These are phyloP conservation scores for Claviceps lovelessii DNA, from an alignment of 2,329 filamentous ascomycete species.

Conservation along the genomic window DNA sequence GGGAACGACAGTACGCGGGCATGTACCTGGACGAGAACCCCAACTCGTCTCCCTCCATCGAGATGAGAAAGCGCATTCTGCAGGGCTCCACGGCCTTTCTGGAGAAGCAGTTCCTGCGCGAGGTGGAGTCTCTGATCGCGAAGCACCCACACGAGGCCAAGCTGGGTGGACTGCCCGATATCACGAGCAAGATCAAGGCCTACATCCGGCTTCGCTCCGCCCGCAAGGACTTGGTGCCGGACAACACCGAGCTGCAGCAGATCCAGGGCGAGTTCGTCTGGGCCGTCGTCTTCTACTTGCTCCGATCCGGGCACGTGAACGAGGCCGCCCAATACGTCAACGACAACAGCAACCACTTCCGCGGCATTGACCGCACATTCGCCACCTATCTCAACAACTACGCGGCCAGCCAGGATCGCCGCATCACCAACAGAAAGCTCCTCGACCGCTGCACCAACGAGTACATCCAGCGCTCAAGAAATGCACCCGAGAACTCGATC, in stretches of 20 bases:
- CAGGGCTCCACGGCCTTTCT: slow-evolving; percentile 66
- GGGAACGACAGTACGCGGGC: slow-evolving; percentile 60
- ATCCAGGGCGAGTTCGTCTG: slow-evolving; percentile 76
- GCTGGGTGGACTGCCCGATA: slow-evolving; percentile 75
- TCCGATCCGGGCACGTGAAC: slow-evolving; percentile 68
- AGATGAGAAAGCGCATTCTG: slow-evolving; percentile 65
- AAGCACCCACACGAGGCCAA: slow-evolving; percentile 82
- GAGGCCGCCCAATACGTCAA: slow-evolving; percentile 83
- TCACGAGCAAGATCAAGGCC: slow-evolving; percentile 80
- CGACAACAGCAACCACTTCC: slow-evolving; percentile 64
- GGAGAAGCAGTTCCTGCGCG: slow-evolving; percentile 65
- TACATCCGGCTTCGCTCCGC: slow-evolving; percentile 72
- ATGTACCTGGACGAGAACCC: slow-evolving; percentile 64
- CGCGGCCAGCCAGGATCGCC: slow-evolving; percentile 58
- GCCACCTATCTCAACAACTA: slow-evolving; percentile 77
- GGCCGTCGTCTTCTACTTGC: slow-evolving; percentile 84
- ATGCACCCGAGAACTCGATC: slow-evolving; percentile 72
- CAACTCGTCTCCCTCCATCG: slow-evolving; percentile 47
- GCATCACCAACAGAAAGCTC: slow-evolving; percentile 57
- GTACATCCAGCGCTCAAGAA: slow-evolving; percentile 70
- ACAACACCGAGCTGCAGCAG: slow-evolving; percentile 67
- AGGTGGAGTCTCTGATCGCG: slow-evolving; percentile 62
- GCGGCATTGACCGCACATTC: slow-evolving; percentile 83
- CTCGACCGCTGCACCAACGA: slow-evolving; percentile 82
- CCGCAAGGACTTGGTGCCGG: slow-evolving; percentile 70